These are phyloP conservation scores for Phylloboletellus chloephorus DNA, from an alignment of 1,284 basidiomycete genomes.

Conservation along the genomic window DNA sequence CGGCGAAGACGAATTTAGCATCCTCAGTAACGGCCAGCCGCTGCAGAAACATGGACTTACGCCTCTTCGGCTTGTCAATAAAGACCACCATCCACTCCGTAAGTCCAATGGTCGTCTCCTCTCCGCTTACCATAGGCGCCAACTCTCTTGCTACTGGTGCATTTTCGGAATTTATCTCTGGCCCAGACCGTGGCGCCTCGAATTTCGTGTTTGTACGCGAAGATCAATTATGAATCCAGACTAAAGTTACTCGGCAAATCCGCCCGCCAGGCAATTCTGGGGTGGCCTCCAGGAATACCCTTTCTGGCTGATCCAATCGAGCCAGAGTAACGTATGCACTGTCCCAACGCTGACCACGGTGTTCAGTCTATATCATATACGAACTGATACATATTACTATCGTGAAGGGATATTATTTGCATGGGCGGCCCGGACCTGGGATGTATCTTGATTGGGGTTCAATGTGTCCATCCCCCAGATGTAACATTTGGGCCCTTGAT, in stretches of 20 bases:
- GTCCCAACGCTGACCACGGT: neutral
- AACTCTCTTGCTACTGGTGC: neutral
- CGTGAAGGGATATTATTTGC: neutral
- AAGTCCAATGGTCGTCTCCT: no score
- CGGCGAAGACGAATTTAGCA: neutral
- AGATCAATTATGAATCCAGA: no score
- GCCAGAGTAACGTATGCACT: neutral
- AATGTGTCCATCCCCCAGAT: neutral
- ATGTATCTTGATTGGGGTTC: neutral
- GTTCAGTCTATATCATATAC: no score
- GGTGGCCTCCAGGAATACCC: neutral
- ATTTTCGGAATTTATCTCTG: neutral
- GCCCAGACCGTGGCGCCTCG: neutral
- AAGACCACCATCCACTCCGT: neutral
- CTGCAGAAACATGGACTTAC: neutral
- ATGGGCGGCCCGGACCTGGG: neutral
- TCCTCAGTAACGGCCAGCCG: neutral
- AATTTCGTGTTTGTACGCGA: no score
- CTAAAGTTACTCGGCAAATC: neutral
- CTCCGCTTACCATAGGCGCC: neutral
- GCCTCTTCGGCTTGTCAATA: neutral
- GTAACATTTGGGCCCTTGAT: neutral
- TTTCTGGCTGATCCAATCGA: neutral
- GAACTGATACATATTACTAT: no score
- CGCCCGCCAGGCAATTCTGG: neutral